Evolutionary conservation across 208 protist species (phyloP), one percentile per base, ranked within the genome.

Genomic region (Trypanosoma melophagium): DNA sequence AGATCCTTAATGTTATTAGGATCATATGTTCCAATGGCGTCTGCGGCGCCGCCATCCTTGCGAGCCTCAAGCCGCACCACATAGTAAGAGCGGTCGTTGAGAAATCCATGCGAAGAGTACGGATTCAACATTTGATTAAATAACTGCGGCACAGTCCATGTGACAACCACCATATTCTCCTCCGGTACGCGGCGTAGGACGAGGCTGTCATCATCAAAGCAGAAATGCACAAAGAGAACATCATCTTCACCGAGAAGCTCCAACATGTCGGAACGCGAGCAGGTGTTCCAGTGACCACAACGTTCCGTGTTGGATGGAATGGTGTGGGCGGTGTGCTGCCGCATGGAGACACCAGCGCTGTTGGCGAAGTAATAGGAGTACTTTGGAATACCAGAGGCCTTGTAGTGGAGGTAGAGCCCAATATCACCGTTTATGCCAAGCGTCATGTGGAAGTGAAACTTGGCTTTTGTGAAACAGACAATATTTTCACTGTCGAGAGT

Each of bases 331-430:
- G 91, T 96, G 70, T 96, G 89, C 76, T 95, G 89, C 7, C 89
- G 80, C 86, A 93, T 89, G 41, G 80, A 51, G 54, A 87, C 66
- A 7, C 76, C 71, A 38, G 79, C 60, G 4, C 56, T 74, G 70
- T 95, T 95, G 24, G 71, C 57, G 49, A 95, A 90, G 76, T 86
- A 86, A 80, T 94, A 96, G 40, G 84, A 89, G 79, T 95, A 96
- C 79, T 96, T 96, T 40, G 91, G 91, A 50, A 96, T 93, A 28
- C 81, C 77, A 2, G 80, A 75, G 40, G 71, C 73, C 74, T 96
- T 96, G 76, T 93, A 95, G 62, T 94, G 89, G 25, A 96, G 62
- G 71, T 95, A 96, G 7, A 96, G 14, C 35, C 91, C 89, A 24
- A 95, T 64, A 67, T 82, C 77, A 16, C 86, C 87, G 21, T 57